These are phyloP conservation scores for Leccinum rimulosum DNA, from an alignment of 768 basidiomycete species.

Conservation along the genomic window DNA sequence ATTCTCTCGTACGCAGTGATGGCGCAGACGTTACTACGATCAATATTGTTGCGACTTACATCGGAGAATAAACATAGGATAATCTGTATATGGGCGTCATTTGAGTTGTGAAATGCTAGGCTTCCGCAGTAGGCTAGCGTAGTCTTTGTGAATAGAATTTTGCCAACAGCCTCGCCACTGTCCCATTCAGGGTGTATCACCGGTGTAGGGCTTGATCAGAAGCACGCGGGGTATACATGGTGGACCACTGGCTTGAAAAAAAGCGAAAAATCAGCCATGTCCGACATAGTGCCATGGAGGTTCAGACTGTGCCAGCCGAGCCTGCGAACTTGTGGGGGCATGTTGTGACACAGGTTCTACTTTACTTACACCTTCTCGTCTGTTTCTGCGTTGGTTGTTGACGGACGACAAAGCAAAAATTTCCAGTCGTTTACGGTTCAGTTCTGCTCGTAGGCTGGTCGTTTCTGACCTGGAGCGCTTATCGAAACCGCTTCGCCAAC, in stretches of 20 bases:
- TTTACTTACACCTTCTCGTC: conserved; percentile 6
- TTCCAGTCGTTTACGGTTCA: conserved; percentile 28
- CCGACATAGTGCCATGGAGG: no score
- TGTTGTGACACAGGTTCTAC: conserved; percentile 6
- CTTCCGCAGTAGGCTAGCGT: no score
- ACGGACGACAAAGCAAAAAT: conserved; percentile 32
- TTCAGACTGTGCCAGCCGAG: conserved; percentile 34
- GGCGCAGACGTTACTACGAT: background rate
- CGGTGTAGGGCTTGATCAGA: no score
- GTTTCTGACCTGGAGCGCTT: conserved; percentile 32
- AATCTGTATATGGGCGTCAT: background rate
- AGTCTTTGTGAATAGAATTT: no score
- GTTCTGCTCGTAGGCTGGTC: conserved; percentile 29
- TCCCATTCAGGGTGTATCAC: no score
- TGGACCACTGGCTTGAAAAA: no score
- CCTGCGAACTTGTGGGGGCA: conserved; percentile 28
- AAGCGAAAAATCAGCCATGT: no score
- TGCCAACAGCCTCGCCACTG: no score
- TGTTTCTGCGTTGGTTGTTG: conserved; percentile 36
- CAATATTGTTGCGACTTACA: background rate
- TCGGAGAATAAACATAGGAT: background rate
- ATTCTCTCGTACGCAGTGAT: background rate
- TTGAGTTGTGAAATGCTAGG: no score
- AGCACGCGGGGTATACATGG: background rate
- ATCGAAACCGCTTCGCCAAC: conserved; percentile 35